Base-by-base conservation (phyloP, 805 yeast genomes). In the Vanderwaltozyma yarrowii region DNA sequence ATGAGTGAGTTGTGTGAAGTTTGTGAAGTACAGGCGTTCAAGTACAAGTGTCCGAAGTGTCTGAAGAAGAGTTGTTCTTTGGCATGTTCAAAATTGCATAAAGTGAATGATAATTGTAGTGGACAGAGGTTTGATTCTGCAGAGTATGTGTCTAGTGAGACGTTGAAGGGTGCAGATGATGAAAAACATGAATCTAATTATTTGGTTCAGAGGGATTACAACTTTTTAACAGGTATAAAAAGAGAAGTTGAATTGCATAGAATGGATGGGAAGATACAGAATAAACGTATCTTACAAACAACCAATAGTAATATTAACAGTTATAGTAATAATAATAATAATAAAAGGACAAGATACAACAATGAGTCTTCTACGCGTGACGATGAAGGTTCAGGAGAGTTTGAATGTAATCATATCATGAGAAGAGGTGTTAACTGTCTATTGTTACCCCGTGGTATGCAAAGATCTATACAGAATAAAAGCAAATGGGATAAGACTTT, bases 1-100 rank as follows among this genome's bases (percentile, higher is more conserved):
- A 48, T 45, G 46, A 36, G 18, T 29, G 21, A 19, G 10, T 25
- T 44, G 18, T 77, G 81, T 46, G 65, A 59, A 40, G 61, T 74
- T 14, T 77, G 83, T 45, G 53, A 57, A 10, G 49, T 48, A 15
- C 50, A 61, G 4, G 55, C 47, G 19, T 64, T 67, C 40, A 81
- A 78, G 50, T 88, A 88, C 55, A 76, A 70, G 12, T 88, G 96
- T 56, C 96, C 96, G 0, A 78, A 80, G 14, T 88, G 96, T 52
- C 61, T 62, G 5, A 56, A 64, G 4, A 67, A 62, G 40, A 80
- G 89, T 0, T 88, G 96, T 54, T 75, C 82, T 0, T 53, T 83
- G 6, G 67, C 50, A 8, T 88, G 96, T 62, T 83, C 81, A 20
- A 75, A 73, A 43, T 54, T 67, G 17, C 96, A 88, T 52, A 86